Evolutionary conservation across 129 eudicot species (phyloP), one percentile per base, ranked within the genome.

Genomic region (Kitagawia praeruptora): DNA sequence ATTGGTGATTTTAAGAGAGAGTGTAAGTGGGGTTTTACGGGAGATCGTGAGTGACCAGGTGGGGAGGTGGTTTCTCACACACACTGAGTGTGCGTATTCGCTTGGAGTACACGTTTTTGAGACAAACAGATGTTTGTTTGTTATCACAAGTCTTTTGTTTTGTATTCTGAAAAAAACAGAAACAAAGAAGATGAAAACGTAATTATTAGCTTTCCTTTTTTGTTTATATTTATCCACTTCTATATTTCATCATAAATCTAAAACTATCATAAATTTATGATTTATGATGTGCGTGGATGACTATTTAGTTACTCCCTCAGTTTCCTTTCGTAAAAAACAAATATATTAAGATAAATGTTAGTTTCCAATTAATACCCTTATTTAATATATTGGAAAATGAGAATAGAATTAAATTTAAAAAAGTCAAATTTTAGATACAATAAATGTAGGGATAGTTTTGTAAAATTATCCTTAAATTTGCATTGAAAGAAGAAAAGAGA

Each of bases 61-160:
- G 40, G 19, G 31, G 70, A 15, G 41, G 73, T 28, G 41, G 73
- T 67, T 25, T 67, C 19, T 66, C 71, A 28, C 40, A 66, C 71
- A 66, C 71, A 27, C 71, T 67, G 42, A 13, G 9, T 31, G 73
- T 28, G 71, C 31, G 73, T 67, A 27, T 34, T 67, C 73, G 39
- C 73, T 67, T 67, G 73, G 73, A 67, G 73, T 67, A 67, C 73
- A 67, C 73, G 73, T 34, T 67, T 67, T 34, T 66, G 1, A 66
- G 5, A 66, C 72, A 66, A 66, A 27, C 72, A 4, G 41, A 66
- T 28, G 72, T 66, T 66, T 31, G 73, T 67, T 67, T 67, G 73
- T 67, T 67, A 67, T 67, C 69, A 61, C 69, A 61, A 61, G 16
- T 2, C 1, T 61, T 61, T 61, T n/a, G 69, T 61, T 1, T 56